These are phyloP conservation scores for Tuber calosporum DNA, from an alignment of 495 filamentous ascomycete species.

Conservation along the genomic window DNA sequence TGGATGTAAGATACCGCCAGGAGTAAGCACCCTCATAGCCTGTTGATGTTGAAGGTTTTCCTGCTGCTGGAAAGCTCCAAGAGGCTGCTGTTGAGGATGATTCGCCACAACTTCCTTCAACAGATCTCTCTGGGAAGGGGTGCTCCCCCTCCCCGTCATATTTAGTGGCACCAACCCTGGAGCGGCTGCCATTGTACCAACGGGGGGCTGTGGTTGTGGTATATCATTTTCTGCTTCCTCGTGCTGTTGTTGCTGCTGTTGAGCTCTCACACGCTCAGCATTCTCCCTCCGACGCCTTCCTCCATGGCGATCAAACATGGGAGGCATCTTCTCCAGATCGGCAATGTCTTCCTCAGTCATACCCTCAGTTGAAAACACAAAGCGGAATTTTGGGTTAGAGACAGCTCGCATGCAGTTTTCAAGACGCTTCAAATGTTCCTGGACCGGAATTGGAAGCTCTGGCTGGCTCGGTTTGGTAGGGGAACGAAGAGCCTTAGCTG, in stretches of 20 bases:
- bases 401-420: slow-evolving; percentile 51
- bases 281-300: slow-evolving; percentile 66
- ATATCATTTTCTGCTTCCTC: slow-evolving; percentile 22
- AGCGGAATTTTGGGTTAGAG: slow-evolving; percentile 54
- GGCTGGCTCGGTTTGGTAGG: slow-evolving; percentile 17
- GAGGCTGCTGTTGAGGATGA: slow-evolving; percentile 33
- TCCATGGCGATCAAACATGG: slow-evolving; percentile 71
- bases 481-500: slow-evolving; percentile 17
- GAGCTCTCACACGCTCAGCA: slow-evolving; percentile 56
- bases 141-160: slow-evolving; percentile 25
- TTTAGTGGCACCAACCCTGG: slow-evolving; percentile 23
- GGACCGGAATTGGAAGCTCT: slow-evolving; percentile 22
- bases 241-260: slow-evolving; percentile 26
- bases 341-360: slow-evolving; percentile 50
- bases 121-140: slow-evolving; percentile 31
- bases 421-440: slow-evolving; percentile 44
- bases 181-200: slow-evolving; percentile 33
- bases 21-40: not conserved
- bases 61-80: slow-evolving; percentile 37
- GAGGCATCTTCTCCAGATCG: slow-evolving; percentile 58
- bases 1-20: not conserved
- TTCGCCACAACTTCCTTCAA: slow-evolving; percentile 23
- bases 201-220: slow-evolving; percentile 32
- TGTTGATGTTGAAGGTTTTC: slow-evolving; percentile 38
- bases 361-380: slow-evolving; percentile 51